Percentiles rank a stretch among this genome's conserved stretches.
Conservation (phyloP, 2,329 filamentous ascomycete species). For the Scedosporium minutisporum region DNA sequence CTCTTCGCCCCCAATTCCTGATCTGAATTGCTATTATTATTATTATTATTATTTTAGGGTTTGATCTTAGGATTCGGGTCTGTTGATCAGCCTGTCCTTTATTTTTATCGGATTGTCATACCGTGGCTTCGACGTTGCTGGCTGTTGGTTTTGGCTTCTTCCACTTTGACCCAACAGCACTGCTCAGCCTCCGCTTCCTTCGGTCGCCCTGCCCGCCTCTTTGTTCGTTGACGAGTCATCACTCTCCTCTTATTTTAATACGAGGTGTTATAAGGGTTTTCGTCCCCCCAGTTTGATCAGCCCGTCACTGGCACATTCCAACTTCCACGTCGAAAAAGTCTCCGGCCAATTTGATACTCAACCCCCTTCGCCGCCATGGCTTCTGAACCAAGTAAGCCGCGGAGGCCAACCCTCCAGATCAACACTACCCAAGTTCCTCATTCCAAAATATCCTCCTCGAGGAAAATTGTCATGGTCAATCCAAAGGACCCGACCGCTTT, state of each 20-base stretch:
- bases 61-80: neutral
- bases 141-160: neutral
- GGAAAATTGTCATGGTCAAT: slow-evolving; percentile 37
- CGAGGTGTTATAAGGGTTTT: neutral
- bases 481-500: slow-evolving; percentile 52
- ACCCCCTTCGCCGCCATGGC: slow-evolving; percentile 21
- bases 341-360: neutral
- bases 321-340: too few species aligned
- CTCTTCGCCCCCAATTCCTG: neutral
- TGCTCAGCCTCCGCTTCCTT: neutral
- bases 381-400: slow-evolving; percentile 34
- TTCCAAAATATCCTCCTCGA: slow-evolving; percentile 23
- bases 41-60: neutral
- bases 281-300: too few species aligned
- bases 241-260: neutral
- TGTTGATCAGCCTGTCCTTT: slow-evolving; percentile 5
- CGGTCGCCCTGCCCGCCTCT: neutral
- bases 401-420: slow-evolving; percentile 47
- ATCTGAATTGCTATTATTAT: neutral
- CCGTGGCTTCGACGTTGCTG: neutral
- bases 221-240: too few species aligned
- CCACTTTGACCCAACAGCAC: neutral
- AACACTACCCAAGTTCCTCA: slow-evolving; percentile 31
- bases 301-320: too few species aligned
- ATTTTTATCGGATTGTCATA: neutral